These are phyloP conservation scores for Aspergillus ostianus DNA, from an alignment of 495 filamentous ascomycete genomes.

Conservation along the genomic window DNA sequence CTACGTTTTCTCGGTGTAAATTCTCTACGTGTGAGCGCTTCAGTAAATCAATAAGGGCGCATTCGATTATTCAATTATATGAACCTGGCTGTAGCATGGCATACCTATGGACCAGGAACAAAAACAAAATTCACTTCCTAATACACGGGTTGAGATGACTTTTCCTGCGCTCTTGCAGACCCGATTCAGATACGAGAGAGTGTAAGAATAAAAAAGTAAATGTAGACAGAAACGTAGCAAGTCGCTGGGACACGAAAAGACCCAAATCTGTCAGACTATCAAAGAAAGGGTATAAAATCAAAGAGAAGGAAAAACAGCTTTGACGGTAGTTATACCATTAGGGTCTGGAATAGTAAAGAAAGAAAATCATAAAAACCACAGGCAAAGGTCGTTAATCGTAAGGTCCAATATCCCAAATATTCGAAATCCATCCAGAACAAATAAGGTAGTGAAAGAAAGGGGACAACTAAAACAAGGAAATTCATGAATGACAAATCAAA, in stretches of 20 bases:
- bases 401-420: background rate
- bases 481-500: constrained; percentile 7
- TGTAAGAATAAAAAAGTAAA: constrained; percentile 8
- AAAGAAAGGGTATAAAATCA: constrained; percentile 22
- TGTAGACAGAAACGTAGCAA: background rate
- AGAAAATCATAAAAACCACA: constrained; percentile 4
- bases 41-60: background rate
- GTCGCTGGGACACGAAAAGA: constrained; percentile 1
- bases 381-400: constrained; percentile 16
- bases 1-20: background rate
- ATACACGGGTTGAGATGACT: constrained; percentile 4
- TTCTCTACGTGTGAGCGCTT: background rate
- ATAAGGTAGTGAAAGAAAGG: background rate
- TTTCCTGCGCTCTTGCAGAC: constrained; percentile 17
- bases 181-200: constrained; percentile 17
- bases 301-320: background rate
- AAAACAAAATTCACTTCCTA: background rate
- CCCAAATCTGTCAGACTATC: background rate
- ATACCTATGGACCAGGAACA: background rate
- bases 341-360: constrained; percentile 5
- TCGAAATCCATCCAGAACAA: background rate
- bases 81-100: background rate
- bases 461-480: constrained; percentile 2
- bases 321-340: background rate
- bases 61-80: background rate